Evolutionary conservation across 805 yeast genomes (phyloP).

Genomic region (Kuraishia capsulata): DNA sequence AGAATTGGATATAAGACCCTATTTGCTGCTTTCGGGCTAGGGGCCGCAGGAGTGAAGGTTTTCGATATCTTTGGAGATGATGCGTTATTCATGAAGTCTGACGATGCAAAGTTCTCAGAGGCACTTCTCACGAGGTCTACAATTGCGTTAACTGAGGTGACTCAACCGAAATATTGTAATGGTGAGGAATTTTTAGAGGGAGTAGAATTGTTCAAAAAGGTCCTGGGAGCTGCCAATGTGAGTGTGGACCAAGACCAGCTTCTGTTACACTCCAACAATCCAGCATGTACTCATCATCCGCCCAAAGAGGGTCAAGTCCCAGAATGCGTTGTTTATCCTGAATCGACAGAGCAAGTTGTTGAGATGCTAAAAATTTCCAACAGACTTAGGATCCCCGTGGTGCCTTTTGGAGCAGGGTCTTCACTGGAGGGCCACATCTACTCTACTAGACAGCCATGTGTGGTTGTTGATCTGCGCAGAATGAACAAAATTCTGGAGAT

Average conservation of each 20-base stretch:
- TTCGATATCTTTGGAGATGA: too few relatives aligned
- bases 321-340: conserved; percentile 49
- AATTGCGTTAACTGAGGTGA: not conserved
- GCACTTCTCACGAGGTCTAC: not conserved
- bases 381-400: conserved; percentile 53
- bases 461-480: conserved; percentile 26
- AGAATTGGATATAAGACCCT: too few relatives aligned
- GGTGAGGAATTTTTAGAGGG: conserved; percentile 1
- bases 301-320: conserved; percentile 21
- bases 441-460: conserved; percentile 23
- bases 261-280: conserved; percentile 20
- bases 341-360: conserved; percentile 58
- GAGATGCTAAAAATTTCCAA: conserved; percentile 53
- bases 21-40: too few relatives aligned
- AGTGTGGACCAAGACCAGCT: not conserved
- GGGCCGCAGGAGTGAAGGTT: too few relatives aligned
- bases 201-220: not conserved
- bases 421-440: conserved; percentile 35
- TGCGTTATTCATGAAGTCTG: too few relatives aligned
- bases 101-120: too few relatives aligned
- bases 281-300: conserved; percentile 22
- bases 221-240: conserved; percentile 2
- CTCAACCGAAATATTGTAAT: conserved; percentile 1
- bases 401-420: conserved; percentile 68
- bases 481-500: conserved; percentile 26